phyloP scores from a whole-genome alignment of 352 stramenopile genomes.

The Phytopythium delawarense region DNA sequence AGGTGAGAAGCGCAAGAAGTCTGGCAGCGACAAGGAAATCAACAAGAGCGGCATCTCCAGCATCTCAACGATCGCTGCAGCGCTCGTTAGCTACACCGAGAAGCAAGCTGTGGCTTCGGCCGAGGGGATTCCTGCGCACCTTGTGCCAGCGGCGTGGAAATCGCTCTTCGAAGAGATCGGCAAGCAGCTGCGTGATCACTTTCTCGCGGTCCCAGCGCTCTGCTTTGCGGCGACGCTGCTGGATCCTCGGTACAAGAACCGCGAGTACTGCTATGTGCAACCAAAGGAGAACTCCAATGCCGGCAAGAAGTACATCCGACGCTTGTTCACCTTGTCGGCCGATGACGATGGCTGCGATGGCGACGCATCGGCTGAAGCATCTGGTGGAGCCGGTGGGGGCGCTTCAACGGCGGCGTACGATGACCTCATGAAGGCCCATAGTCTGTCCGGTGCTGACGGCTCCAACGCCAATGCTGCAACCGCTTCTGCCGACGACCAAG shows the following conservation, averaged over 20 bases:
- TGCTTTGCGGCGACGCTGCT: conserved; percentile 73
- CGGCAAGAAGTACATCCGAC: conserved; percentile 53
- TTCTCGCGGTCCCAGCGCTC: conserved; percentile 41
- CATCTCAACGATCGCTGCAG: conserved; percentile 67
- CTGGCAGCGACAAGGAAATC: conserved; percentile 74
- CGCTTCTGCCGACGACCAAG: not conserved
- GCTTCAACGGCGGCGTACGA: conserved; percentile 9
- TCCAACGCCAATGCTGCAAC: too few species aligned
- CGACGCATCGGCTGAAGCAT: not conserved
- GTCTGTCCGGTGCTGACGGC: not conserved
- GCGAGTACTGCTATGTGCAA: conserved; percentile 71
- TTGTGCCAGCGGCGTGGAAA: conserved; percentile 46
- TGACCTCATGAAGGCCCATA: conserved; percentile 20
- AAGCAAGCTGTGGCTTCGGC: conserved; percentile 38
- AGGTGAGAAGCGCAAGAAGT: conserved; percentile 66
- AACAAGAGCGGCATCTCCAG: conserved; percentile 72
- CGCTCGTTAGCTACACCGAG: conserved; percentile 62
- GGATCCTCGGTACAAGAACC: conserved; percentile 79
- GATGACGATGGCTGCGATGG: conserved; percentile 18
- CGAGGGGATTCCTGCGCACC: conserved; percentile 26
- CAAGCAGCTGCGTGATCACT: conserved; percentile 51
- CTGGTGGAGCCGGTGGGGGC: conserved; percentile 1
- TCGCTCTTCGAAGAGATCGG: conserved; percentile 54
- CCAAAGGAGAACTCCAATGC: conserved; percentile 46
- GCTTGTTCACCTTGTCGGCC: conserved; percentile 37